These are phyloP conservation scores for Vigna hirtella DNA, from an alignment of 306 rosid genomes.

Conservation along the genomic window DNA sequence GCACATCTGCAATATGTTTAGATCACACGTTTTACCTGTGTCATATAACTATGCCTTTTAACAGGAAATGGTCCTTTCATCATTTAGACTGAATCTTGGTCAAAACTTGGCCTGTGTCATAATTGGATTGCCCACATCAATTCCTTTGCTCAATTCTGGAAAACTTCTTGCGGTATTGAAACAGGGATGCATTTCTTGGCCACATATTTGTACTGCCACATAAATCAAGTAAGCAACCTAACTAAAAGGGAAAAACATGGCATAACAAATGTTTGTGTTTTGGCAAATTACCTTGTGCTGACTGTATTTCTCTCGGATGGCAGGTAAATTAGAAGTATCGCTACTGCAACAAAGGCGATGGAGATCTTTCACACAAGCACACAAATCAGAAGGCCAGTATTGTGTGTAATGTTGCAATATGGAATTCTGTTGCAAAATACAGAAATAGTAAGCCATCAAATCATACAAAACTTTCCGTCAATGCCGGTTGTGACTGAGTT, in stretches of 20 bases:
- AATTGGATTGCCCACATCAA: conserved; percentile 41
- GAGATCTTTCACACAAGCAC: conserved; percentile 64
- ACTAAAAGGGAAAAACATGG: not conserved
- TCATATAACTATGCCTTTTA: conserved; percentile 30
- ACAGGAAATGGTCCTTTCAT: conserved; percentile 30
- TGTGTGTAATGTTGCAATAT: conserved; percentile 63
- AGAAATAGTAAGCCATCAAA: conserved; percentile 12
- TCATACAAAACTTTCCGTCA: not conserved
- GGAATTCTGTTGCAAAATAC: conserved; percentile 52
- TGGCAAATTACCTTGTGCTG: conserved; percentile 62
- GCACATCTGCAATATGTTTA: not conserved
- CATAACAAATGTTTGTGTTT: not conserved
- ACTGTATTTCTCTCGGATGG: conserved; percentile 69
- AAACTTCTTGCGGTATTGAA: conserved; percentile 64
- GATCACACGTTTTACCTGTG: conserved; percentile 16
- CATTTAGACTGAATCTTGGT: conserved; percentile 14
- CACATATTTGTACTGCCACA: conserved; percentile 76
- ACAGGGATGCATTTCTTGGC: conserved; percentile 74
- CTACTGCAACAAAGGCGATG: conserved; percentile 57
- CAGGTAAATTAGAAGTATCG: conserved; percentile 54
- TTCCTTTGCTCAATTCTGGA: conserved; percentile 46
- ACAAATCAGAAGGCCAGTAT: conserved; percentile 63
- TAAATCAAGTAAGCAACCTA: conserved; percentile 5
- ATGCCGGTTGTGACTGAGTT: conserved; percentile 9
- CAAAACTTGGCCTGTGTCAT: conserved; percentile 49